Evolutionary conservation across 345 rosid genomes (phyloP).

Genomic region (Crucihimalaya himalaica): DNA sequence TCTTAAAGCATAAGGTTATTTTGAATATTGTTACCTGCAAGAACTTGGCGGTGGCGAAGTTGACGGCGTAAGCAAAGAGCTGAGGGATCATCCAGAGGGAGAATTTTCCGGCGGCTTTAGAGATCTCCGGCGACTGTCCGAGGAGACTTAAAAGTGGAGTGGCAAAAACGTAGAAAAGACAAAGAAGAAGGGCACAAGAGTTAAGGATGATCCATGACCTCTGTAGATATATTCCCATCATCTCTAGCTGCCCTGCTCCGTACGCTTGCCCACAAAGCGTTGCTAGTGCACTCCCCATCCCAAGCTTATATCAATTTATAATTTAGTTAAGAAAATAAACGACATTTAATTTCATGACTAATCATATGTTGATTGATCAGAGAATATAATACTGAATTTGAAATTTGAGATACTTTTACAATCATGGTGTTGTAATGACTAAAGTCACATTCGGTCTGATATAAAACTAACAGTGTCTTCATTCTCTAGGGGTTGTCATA

Average conservation of each 20-base stretch:
- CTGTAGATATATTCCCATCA: constrained; percentile 77
- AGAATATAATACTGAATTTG: too few relatives aligned
- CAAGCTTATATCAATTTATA: constrained; percentile 44
- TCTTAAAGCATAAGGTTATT: not conserved
- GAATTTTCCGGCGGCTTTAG: constrained; percentile 57
- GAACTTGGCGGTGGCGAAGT: constrained; percentile 74
- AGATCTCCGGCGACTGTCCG: constrained; percentile 59
- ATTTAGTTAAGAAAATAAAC: too few relatives aligned
- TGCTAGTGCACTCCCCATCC: constrained; percentile 87
- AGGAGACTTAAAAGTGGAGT: constrained; percentile 47
- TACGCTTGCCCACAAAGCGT: constrained; percentile 83
- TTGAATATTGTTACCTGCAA: constrained; percentile 44
- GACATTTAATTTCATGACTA: too few relatives aligned
- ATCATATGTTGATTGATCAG: too few relatives aligned
- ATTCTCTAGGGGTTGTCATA: too few relatives aligned
- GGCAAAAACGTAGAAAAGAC: constrained; percentile 55
- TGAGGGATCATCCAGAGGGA: constrained; percentile 82
- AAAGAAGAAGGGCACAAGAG: constrained; percentile 46
- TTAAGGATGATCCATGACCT: constrained; percentile 73
- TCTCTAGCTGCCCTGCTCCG: constrained; percentile 69
- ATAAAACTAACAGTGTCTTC: too few relatives aligned
- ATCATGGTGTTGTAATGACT: too few relatives aligned
- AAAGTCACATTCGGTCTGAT: too few relatives aligned
- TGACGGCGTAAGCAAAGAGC: constrained; percentile 67
- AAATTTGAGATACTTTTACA: too few relatives aligned